Evolutionary conservation across 2,329 filamentous ascomycete species (phyloP), one percentile per base, ranked within the genome.

Genomic region (Aphanocladium album): DNA sequence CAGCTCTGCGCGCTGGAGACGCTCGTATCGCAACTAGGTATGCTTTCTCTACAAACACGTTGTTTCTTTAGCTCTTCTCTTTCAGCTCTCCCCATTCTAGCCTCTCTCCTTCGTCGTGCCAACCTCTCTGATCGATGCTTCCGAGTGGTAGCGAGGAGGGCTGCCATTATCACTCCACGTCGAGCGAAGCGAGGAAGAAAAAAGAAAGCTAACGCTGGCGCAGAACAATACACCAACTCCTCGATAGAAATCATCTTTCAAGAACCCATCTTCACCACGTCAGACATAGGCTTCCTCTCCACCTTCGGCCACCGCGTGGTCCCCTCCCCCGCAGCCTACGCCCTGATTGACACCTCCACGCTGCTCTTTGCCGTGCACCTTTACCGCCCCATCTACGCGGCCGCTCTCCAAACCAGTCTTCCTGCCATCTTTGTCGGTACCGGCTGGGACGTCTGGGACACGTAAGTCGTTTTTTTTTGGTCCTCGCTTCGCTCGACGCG

Each of bases 331-430:
- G 67, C 60, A 0, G 86, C 79, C 0, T 86, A 84, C 64, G 69
- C 77, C 0, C 65, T 77, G 6, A 75, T 89, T 11, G 75, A 79
- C 17, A 52, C 68, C 0, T 66, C 72, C 0, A 80, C 83, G 0
- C 68, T 90, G 1, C 74, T 88, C 2, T 90, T 83, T 64, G 86
- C 83, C 1, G 78, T 89, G 0, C 87, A 89, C 55, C 77, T 86
- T 61, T 85, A 85, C 60, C 76, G 74, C 23, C 76, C 73, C 41
- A 77, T 82, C 45, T 89, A 84, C 54, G 74, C 80, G 23, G 69
- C 76, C 6, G 77, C 84, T 0, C 71, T 90, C 2, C 66, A 73
- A 2, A 67, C 71, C 0, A 64, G 71, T 0, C 65, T 77, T 1
- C 86, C 87, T 0, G 77, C 74, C 0, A 66, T 88, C 2, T 83